Base-by-base conservation (phyloP, 495 filamentous ascomycete genomes). In the Neurospora sp. region DNA sequence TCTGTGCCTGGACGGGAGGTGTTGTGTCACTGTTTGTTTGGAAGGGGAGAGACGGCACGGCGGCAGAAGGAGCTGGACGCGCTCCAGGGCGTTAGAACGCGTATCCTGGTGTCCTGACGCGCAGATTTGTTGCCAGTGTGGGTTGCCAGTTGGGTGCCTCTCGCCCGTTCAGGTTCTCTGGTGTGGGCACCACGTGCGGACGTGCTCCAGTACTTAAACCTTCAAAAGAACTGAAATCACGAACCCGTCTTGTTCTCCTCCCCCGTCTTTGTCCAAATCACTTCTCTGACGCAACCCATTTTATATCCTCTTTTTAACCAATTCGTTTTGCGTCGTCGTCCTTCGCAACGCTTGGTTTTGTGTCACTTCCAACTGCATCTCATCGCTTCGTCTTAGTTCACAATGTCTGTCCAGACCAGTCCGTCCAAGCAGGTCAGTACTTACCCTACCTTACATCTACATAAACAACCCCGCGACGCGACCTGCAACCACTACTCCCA, bases 381-480 rank as follows among this genome's bases (percentile, higher is more conserved):
- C n/a, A 74, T 11, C 39, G 59, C 46, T 39, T 75, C 71, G 74
- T 66, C 14, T 69, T 48, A 40, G 48, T 71, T 73, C 77, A 78
- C 83, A 81, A 92, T 94, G 92, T 85, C 92, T 77, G 85, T 89
- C 71, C 85, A 92, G 78, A 80, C 93, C 79, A 96, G 93, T 76
- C 93, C 93, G 71, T 96, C 93, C 75, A 96, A 97, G 89, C 91
- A 92, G 89, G 93, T 95, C 87, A 78, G 79, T 79, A 66, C 54
- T 66, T 16, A 8, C 3, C 54, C 54, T 35, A 66, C 54, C 54
- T 66, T 66, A 66, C 54, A 66, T 66, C 14, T 66, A 66, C 54
- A 66, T 66, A 66, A 66, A 66, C 54, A 66, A 74, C 59, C 41
- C 18, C 71, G 23, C 62, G 73, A 31, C 70, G 42, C 38, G 37